Evolutionary conservation across 192 early-diverging fungal genomes (phyloP), one percentile per base, ranked within the genome.

Genomic region (Coemansia sp.): DNA sequence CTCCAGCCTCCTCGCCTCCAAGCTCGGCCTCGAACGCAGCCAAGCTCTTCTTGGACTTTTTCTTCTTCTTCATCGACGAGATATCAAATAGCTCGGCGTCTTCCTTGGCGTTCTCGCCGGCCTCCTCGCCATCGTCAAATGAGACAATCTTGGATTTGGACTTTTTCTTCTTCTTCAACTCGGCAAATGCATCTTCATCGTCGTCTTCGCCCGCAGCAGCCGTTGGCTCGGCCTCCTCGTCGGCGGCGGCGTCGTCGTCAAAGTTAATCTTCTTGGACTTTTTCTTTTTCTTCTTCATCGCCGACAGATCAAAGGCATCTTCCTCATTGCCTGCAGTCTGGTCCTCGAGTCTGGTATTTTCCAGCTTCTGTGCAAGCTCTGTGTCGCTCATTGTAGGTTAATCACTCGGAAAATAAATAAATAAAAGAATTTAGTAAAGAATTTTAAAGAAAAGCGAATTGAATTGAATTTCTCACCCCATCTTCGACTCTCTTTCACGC

Each of bases 1-100:
- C 71, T 9, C 74, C 77, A 6, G 80, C 86, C 32, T 89, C 86
- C 60, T 88, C 86, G 31, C 85, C 89, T 51, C 78, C 87, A 17
- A 92, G 74, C 80, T 89, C 87, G 53, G 89, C 91, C 79, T 94
- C 93, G 73, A 95, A 94, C 25, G 94, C 94, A 7, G 91, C 91
- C 88, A 95, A 77, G 80, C 91, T 90, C 86, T 88, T 88, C 80
- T 90, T 90, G 38, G 86, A 85, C 79, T 89, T 84, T 55, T 79
- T 90, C 72, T 90, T 90, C 75, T 90, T 90, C 78, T 80, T 75
- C 67, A 79, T 76, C 62, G 69, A 60, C 51, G 66, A 66, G 45
- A 84, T 63, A 53, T 71, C 74, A 36, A 81, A 73, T 65, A 68
- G 32, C 42, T 73, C 70, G 19, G 64, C 75, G 60, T 80, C 78